Conservation (phyloP, 192 early-diverging fungal species). For the Gorgonomyces haynaldii region DNA sequence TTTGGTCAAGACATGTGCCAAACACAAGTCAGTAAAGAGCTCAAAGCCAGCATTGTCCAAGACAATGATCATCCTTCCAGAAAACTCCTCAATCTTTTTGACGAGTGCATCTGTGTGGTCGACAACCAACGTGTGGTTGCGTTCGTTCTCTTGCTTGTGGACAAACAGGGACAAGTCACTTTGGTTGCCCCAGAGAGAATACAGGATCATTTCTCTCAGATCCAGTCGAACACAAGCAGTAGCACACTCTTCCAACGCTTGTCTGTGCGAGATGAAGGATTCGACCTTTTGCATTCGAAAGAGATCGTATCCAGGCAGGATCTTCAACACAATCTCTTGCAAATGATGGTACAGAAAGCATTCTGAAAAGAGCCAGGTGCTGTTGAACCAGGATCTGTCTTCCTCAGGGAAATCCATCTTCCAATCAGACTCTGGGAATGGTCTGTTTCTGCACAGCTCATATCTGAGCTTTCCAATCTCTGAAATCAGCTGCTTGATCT, state of each 20-base stretch:
- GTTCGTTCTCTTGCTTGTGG: conserved; percentile 46
- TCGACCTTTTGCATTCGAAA: conserved; percentile 58
- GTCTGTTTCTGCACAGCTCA: conserved; percentile 57
- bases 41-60: conserved; percentile 93
- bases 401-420: neutral
- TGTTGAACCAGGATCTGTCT: conserved; percentile 56
- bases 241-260: conserved; percentile 14
- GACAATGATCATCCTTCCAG: conserved; percentile 67
- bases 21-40: conserved; percentile 72
- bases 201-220: conserved; percentile 43
- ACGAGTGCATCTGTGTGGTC: conserved; percentile 62
- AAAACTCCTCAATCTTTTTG: conserved; percentile 31
- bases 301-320: conserved; percentile 60
- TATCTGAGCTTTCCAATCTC: conserved; percentile 56
- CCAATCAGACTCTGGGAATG: conserved; percentile 12
- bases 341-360: conserved; percentile 69
- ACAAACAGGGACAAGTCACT: conserved; percentile 71
- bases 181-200: conserved; percentile 82
- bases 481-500: conserved; percentile 59
- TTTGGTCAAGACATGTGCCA: conserved; percentile 70
- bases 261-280: conserved; percentile 45
- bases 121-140: conserved; percentile 50
- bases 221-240: too few relatives aligned
- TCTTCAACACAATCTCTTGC: conserved; percentile 42
- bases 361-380: conserved; percentile 75